Evolutionary conservation across 495 filamentous ascomycete species (phyloP).

Genomic region (Staphylotrichum tortipilum): DNA sequence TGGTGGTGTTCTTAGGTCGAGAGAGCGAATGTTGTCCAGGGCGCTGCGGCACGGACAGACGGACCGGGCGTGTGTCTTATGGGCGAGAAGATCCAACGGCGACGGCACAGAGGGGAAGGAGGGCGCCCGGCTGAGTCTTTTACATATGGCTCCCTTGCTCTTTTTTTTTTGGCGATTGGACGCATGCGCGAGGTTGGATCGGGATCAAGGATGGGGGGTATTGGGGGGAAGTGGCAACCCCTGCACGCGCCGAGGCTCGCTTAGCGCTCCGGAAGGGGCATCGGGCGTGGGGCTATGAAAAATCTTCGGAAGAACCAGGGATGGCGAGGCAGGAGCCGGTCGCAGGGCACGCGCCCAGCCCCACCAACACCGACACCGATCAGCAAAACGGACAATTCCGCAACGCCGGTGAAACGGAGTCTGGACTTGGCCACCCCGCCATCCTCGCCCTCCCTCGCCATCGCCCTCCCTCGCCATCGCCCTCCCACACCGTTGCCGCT

Average conservation of each 20-base stretch:
- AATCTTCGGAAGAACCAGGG: slow-evolving; percentile 6
- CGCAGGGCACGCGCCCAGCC: too few relatives aligned
- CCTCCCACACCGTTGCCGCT: neutral
- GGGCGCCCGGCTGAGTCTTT: slow-evolving; percentile 9
- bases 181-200: slow-evolving; percentile 18
- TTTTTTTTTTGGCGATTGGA: slow-evolving; percentile 5
- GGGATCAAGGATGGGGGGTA: too few relatives aligned
- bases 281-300: slow-evolving; percentile 5
- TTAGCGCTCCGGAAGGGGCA: neutral
- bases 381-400: neutral
- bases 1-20: neutral
- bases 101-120: neutral
- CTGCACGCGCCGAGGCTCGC: neutral
- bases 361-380: too few relatives aligned
- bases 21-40: slow-evolving; percentile 2
- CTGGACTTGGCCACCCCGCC: neutral
- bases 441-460: too few relatives aligned
- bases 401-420: neutral
- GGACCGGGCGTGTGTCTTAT: too few relatives aligned
- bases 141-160: too few relatives aligned
- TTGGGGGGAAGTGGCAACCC: slow-evolving; percentile 1
- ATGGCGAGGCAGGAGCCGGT: neutral
- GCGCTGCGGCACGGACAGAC: slow-evolving; percentile 11
- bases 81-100: too few relatives aligned
- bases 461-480: neutral